Percentiles rank a stretch among this genome's conserved stretches.
Evolutionary conservation across 257 asterid genomes (phyloP).

Genomic region (Fraxinus pennsylvanica): DNA sequence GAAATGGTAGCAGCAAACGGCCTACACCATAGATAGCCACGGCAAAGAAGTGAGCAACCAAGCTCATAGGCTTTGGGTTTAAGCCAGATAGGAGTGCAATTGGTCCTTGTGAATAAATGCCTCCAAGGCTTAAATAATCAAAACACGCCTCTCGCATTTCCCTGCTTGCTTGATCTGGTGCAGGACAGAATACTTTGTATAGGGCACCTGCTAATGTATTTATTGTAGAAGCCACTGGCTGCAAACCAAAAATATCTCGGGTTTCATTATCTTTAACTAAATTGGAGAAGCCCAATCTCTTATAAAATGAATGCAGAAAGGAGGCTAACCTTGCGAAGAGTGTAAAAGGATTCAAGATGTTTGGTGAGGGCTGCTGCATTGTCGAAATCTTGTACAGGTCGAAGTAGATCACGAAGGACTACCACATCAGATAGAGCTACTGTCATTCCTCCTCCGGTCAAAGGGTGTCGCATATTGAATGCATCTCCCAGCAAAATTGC

Average conservation of each 20-base stretch:
- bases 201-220: slow-evolving; percentile 54
- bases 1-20: slow-evolving; percentile 44
- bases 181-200: slow-evolving; percentile 52
- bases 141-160: slow-evolving; percentile 63
- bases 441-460: slow-evolving; percentile 62
- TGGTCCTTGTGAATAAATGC: slow-evolving; percentile 45
- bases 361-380: slow-evolving; percentile 39
- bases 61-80: slow-evolving; percentile 53
- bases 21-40: slow-evolving; percentile 55
- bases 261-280: no score
- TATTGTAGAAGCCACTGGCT: slow-evolving; percentile 58
- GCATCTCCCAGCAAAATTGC: slow-evolving; percentile 58
- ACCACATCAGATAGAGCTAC: slow-evolving; percentile 55
- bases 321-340: slow-evolving; percentile 42
- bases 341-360: slow-evolving; percentile 47
- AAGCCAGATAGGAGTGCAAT: slow-evolving; percentile 49
- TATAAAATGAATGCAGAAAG: not conserved
- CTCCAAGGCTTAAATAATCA: slow-evolving; percentile 50
- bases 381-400: slow-evolving; percentile 34
- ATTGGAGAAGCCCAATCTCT: not conserved
- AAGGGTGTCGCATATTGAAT: slow-evolving; percentile 57
- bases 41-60: slow-evolving; percentile 58
- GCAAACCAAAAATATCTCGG: slow-evolving; percentile 11
- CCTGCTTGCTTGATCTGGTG: slow-evolving; percentile 47
- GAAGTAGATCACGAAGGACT: slow-evolving; percentile 48